Conservation (phyloP, 202 grass and related monocot genomes). For the Elaeis oleifera region DNA sequence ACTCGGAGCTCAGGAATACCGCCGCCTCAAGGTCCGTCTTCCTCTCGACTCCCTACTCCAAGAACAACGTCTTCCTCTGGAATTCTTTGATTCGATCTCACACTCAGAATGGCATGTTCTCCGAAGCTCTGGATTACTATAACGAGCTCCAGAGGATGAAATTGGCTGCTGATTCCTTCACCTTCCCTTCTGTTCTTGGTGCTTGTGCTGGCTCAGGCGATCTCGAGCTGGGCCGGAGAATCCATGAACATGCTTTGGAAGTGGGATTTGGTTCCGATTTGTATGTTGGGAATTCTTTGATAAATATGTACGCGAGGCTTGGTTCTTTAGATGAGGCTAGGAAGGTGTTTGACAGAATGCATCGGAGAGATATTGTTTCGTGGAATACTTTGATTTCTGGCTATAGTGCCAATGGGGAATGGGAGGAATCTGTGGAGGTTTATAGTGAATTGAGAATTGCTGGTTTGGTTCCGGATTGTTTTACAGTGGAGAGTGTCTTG, state of each 20-base stretch:
- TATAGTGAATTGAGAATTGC: not conserved
- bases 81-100: not conserved
- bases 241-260: not conserved
- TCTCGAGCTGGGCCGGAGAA: not conserved
- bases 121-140: constrained; percentile 1
- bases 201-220: not conserved
- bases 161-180: not conserved
- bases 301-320: not conserved
- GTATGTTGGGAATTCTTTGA: not conserved
- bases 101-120: constrained; percentile 2
- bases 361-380: not conserved
- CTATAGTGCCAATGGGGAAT: constrained; percentile 1
- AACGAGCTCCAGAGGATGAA: not conserved
- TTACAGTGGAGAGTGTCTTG: constrained; percentile 6
- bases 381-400: constrained; percentile 6
- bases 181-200: not conserved
- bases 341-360: not conserved
- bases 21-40: not conserved
- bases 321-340: constrained; percentile 1
- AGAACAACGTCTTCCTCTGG: constrained; percentile 1
- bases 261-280: not conserved
- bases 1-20: not conserved
- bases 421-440: constrained; percentile 6
- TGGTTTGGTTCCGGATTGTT: not conserved
- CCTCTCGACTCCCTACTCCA: not conserved